Evolutionary conservation across 176 grass and related monocot genomes (phyloP).

Genomic region (Oropetium thomaeum): DNA sequence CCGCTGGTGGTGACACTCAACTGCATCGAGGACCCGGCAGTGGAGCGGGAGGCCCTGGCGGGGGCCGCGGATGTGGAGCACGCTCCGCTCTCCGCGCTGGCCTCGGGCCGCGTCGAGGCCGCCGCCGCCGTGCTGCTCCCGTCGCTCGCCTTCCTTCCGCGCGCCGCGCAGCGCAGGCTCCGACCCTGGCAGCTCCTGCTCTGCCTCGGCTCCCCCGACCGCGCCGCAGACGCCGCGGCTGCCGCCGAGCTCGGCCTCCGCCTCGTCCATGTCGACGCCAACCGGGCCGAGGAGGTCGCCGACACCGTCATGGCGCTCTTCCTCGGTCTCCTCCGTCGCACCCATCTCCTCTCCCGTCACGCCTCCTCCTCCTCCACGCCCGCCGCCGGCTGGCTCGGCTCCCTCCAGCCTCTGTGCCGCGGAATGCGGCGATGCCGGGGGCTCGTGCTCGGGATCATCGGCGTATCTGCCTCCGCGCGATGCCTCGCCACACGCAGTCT

Average conservation of each 20-base stretch:
- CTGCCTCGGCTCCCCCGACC: slow-evolving; percentile 77
- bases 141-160: slow-evolving; percentile 80
- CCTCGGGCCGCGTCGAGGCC: slow-evolving; percentile 56
- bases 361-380: slow-evolving; percentile 55
- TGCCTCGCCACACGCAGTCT: slow-evolving; percentile 90
- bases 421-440: slow-evolving; percentile 87
- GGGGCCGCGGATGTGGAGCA: slow-evolving; percentile 72
- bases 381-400: slow-evolving; percentile 67
- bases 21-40: slow-evolving; percentile 72
- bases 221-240: slow-evolving; percentile 55
- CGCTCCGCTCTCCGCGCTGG: slow-evolving; percentile 57
- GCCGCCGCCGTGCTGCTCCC: slow-evolving; percentile 68
- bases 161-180: slow-evolving; percentile 79
- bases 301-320: slow-evolving; percentile 97
- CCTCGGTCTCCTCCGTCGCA: slow-evolving; percentile 79
- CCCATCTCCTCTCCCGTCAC: slow-evolving; percentile 72
- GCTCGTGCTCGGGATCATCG: slow-evolving; percentile 78
- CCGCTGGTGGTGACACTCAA: slow-evolving; percentile 73
- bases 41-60: slow-evolving; percentile 65
- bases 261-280: slow-evolving; percentile 75
- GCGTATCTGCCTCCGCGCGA: slow-evolving; percentile 63
- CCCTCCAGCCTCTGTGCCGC: slow-evolving; percentile 74
- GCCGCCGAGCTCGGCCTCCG: slow-evolving; percentile 85
- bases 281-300: slow-evolving; percentile 76
- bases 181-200: slow-evolving; percentile 89